phyloP scores from a whole-genome alignment of 2,329 filamentous ascomycete species.

The Fusarium begoniae region DNA sequence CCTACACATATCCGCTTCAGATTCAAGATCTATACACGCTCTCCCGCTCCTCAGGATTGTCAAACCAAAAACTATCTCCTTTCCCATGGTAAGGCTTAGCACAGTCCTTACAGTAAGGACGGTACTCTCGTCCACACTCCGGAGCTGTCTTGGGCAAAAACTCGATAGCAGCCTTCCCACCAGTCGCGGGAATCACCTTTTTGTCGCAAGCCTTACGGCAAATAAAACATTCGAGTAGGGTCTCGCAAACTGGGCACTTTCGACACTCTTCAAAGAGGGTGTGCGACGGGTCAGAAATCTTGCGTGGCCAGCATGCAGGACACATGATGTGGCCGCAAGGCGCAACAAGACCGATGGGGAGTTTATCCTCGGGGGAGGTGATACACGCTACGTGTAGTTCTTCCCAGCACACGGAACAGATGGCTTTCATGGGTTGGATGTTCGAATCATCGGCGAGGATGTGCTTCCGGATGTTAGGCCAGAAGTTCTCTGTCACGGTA shows the following conservation, averaged over 20 bases:
- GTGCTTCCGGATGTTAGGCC: background rate
- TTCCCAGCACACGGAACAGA: background rate
- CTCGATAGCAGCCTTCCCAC: background rate
- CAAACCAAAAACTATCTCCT: background rate
- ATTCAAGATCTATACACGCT: too few species aligned
- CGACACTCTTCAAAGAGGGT: background rate
- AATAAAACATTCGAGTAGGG: background rate
- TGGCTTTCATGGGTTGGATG: background rate
- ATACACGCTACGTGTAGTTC: background rate
- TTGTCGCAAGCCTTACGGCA: background rate
- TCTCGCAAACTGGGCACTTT: background rate
- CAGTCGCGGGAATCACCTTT: background rate
- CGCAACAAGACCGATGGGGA: background rate
- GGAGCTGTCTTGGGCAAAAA: background rate
- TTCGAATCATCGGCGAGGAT: background rate
- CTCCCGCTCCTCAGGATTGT: too few species aligned
- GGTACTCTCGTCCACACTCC: background rate
- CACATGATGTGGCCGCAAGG: constrained; percentile 16
- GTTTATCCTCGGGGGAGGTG: background rate
- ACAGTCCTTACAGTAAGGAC: background rate
- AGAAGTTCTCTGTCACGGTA: background rate
- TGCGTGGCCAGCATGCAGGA: background rate
- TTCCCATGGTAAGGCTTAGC: background rate
- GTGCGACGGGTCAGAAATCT: background rate
- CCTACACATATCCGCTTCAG: too few species aligned